phyloP scores from a whole-genome alignment of 208 protist genomes.

The Trypanosoma vivax region DNA sequence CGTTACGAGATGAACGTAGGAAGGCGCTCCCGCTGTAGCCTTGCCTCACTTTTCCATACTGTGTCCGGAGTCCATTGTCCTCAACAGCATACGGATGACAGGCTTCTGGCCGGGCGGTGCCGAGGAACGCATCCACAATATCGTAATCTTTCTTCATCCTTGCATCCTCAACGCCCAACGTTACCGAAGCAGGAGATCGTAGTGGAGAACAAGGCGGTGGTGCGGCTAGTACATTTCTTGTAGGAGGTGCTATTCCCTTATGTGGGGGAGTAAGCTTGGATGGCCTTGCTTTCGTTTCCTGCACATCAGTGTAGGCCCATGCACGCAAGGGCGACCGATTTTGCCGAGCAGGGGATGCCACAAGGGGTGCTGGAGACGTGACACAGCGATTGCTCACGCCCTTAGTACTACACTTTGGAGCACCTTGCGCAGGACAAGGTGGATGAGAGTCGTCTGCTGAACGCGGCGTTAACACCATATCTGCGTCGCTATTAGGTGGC shows the following conservation, averaged over 20 bases:
- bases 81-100: neutral
- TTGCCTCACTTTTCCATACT: neutral
- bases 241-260: neutral
- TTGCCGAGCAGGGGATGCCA: too few relatives aligned
- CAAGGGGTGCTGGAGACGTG: neutral
- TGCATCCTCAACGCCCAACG: neutral
- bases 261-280: too few relatives aligned
- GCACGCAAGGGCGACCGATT: too few relatives aligned
- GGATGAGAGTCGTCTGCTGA: slow-evolving; percentile 2
- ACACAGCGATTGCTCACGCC: neutral
- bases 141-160: neutral
- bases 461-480: slow-evolving; percentile 18
- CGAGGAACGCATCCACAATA: slow-evolving; percentile 2
- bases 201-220: neutral
- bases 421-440: neutral
- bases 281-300: too few relatives aligned
- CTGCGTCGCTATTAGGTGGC: too few relatives aligned
- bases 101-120: neutral
- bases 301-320: too few relatives aligned
- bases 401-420: neutral
- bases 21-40: neutral
- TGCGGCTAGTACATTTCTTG: neutral
- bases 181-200: neutral
- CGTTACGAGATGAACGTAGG: neutral
- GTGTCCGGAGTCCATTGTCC: neutral